These are phyloP conservation scores for Pleurotus ostreatus DNA, from an alignment of 768 basidiomycete genomes.

Conservation along the genomic window DNA sequence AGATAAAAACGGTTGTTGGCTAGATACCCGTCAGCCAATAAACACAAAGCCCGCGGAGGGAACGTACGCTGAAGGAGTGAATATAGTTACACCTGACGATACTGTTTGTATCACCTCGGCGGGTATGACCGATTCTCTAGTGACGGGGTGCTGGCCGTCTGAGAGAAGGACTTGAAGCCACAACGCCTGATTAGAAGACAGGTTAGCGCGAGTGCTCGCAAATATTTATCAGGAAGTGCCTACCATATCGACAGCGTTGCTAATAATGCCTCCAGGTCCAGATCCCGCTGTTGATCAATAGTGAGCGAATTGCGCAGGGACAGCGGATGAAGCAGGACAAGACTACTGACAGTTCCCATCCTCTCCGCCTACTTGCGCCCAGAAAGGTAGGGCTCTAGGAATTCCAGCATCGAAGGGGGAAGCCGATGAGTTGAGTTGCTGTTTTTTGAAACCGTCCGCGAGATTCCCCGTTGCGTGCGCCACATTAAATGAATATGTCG, in stretches of 20 bases:
- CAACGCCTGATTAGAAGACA: conserved; percentile 1
- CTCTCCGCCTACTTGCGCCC: no score
- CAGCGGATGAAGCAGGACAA: no score
- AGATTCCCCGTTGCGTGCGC: conserved; percentile 23
- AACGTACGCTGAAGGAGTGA: conserved; percentile 11
- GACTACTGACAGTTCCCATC: no score
- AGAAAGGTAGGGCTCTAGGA: no score
- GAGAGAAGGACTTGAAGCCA: conserved; percentile 19
- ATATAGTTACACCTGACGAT: conserved; percentile 16
- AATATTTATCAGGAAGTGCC: not conserved
- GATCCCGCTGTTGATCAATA: conserved; percentile 2
- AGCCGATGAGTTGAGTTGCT: no score
- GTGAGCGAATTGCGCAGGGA: no score
- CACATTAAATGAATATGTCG: conserved; percentile 24
- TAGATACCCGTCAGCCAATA: not conserved
- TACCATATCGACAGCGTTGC: conserved; percentile 19
- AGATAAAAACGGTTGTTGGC: conserved; percentile 16
- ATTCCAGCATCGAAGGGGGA: no score
- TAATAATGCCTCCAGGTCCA: conserved; percentile 21
- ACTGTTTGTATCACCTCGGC: conserved; percentile 12
- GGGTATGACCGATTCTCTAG: conserved; percentile 15
- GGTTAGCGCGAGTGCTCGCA: no score
- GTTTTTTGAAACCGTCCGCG: conserved; percentile 16
- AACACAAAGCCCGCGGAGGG: not conserved
- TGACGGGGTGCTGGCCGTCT: conserved; percentile 13